phyloP scores from a whole-genome alignment of 2,329 filamentous ascomycete species.

The Daldinia sp. region DNA sequence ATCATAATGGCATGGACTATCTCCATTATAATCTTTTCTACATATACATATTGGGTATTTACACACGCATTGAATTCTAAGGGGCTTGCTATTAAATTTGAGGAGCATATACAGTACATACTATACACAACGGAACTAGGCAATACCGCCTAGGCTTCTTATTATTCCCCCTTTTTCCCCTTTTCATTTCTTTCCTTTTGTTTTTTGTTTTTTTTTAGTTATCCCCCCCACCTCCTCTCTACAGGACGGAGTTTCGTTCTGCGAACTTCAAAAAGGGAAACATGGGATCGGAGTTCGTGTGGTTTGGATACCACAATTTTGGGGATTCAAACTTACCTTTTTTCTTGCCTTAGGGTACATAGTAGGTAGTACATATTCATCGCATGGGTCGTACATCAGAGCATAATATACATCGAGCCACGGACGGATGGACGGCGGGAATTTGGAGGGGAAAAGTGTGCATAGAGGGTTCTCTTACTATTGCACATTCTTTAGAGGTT shows the following conservation, averaged over 20 bases:
- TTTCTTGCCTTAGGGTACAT: not conserved
- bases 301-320: not conserved
- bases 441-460: conserved; percentile 3
- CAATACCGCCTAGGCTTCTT: not conserved
- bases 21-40: not conserved
- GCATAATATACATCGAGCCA: not conserved
- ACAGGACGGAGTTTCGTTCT: not conserved
- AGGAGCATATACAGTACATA: conserved; percentile 7
- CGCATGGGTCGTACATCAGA: not conserved
- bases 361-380: conserved; percentile 22
- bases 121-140: not conserved
- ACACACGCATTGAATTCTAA: conserved; percentile 12
- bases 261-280: not conserved
- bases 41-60: conserved; percentile 13
- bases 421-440: not conserved
- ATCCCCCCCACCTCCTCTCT: not conserved
- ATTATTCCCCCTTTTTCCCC: not conserved
- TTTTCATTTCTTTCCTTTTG: not conserved
- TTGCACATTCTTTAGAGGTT: not conserved
- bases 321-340: not conserved
- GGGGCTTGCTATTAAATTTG: not conserved
- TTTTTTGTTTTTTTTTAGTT: not conserved
- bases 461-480: not conserved
- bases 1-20: not conserved
- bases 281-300: conserved; percentile 11